Evolutionary conservation across 768 basidiomycete species (phyloP).

Genomic region (Kwoniella heveanensis): DNA sequence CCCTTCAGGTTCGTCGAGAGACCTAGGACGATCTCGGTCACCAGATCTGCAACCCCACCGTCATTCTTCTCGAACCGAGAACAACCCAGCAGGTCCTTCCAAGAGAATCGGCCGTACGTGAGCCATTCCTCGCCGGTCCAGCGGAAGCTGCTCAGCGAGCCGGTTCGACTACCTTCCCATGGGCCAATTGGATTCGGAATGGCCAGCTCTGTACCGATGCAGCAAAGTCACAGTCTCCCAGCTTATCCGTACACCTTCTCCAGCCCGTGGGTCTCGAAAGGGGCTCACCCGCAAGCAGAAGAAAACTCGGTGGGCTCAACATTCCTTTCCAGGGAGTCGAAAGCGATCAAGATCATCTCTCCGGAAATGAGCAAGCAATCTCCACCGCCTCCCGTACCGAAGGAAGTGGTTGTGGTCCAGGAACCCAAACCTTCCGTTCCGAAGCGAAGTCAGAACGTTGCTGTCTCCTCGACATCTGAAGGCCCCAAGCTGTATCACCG

Average conservation of each 20-base stretch:
- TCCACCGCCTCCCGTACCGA: background rate
- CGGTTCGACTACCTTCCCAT: background rate
- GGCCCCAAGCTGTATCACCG: background rate
- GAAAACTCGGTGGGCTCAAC: background rate
- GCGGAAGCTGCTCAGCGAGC: background rate
- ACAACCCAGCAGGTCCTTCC: background rate
- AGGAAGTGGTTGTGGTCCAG: too few species aligned
- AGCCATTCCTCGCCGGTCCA: background rate
- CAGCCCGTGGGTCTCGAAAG: too few species aligned
- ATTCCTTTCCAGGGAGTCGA: slow-evolving; percentile 1
- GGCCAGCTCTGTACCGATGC: background rate
- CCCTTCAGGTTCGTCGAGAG: slow-evolving; percentile 10
- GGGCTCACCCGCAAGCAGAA: too few species aligned
- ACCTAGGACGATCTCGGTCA: slow-evolving; percentile 5
- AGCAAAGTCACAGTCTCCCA: background rate
- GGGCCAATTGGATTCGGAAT: background rate
- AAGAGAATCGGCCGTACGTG: background rate
- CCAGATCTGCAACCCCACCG: slow-evolving; percentile 5
- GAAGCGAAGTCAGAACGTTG: too few species aligned
- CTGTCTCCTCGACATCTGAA: background rate
- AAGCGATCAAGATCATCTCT: slow-evolving; percentile 9
- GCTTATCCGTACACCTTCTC: background rate
- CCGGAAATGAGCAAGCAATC: background rate
- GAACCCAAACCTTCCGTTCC: too few species aligned
- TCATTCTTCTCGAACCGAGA: slow-evolving; percentile 9